A percentile compares a stretch with the other conserved stretches of the same genome.
Evolutionary conservation across 305 asterid species (phyloP).

Genomic region (Coffea humblotiana): DNA sequence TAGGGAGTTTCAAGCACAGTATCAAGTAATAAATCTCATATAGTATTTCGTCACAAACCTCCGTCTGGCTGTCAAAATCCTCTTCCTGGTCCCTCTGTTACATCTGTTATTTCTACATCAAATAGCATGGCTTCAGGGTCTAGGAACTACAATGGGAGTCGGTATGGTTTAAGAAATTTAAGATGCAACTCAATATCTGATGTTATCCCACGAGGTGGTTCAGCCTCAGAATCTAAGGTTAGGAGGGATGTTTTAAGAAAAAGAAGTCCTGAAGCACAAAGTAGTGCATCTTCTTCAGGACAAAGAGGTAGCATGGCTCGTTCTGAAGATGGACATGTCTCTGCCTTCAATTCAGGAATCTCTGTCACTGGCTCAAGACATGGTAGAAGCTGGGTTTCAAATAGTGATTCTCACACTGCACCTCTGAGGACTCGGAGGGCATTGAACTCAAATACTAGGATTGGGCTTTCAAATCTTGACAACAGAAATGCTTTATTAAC

Average conservation of each 20-base stretch:
- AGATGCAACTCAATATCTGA: constrained; percentile 49
- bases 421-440: constrained; percentile 48
- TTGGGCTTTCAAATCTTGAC: constrained; percentile 35
- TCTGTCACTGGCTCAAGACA: constrained; percentile 35
- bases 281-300: constrained; percentile 45
- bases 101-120: constrained; percentile 23
- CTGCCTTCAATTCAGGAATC: no score
- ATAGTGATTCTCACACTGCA: constrained; percentile 34
- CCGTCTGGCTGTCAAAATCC: constrained; percentile 31
- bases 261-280: constrained; percentile 42
- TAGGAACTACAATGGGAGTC: constrained; percentile 33
- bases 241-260: constrained; percentile 34
- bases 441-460: constrained; percentile 34
- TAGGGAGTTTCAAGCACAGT: constrained; percentile 42
- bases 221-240: constrained; percentile 42
- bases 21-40: constrained; percentile 33
- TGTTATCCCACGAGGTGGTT: constrained; percentile 38
- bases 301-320: constrained; percentile 24
- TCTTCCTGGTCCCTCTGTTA: constrained; percentile 31
- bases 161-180: constrained; percentile 43
- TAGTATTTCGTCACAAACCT: constrained; percentile 32
- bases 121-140: constrained; percentile 33
- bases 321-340: no score
- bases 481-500: constrained; percentile 33
- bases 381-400: constrained; percentile 30